These are phyloP conservation scores for Linum usitatissimum DNA, from an alignment of 345 rosid species.

Conservation along the genomic window DNA sequence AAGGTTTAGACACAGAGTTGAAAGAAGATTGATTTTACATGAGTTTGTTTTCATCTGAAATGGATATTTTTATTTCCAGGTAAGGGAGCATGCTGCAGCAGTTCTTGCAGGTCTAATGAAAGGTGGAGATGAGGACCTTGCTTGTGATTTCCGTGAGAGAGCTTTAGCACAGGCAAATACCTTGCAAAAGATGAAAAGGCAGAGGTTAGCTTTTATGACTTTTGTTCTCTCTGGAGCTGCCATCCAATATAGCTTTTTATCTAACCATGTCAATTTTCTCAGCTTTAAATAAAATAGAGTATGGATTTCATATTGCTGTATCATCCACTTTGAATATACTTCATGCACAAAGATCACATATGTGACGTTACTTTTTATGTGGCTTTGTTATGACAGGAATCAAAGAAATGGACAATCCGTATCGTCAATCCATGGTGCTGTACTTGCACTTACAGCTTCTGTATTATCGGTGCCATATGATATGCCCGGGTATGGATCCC, in stretches of 20 bases:
- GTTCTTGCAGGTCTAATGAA: conserved; percentile 94
- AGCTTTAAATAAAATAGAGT: too few relatives aligned
- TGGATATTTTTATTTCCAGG: conserved; percentile 32
- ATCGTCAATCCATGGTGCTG: conserved; percentile 78
- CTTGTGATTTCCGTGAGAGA: conserved; percentile 69
- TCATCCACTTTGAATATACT: neutral
- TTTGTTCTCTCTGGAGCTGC: neutral
- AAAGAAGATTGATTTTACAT: neutral
- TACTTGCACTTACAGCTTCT: conserved; percentile 92
- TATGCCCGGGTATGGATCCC: conserved; percentile 65
- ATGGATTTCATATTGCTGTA: neutral
- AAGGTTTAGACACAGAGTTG: neutral
- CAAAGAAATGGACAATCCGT: conserved; percentile 30
- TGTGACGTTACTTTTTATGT: neutral
- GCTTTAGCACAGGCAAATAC: conserved; percentile 65
- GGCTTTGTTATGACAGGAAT: conserved; percentile 31
- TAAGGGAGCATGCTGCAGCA: conserved; percentile 96
- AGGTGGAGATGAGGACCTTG: conserved; percentile 84
- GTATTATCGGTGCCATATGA: conserved; percentile 95
- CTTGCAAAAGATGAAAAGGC: conserved; percentile 48
- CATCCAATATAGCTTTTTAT: too few relatives aligned
- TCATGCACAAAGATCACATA: neutral
- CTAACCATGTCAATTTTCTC: too few relatives aligned
- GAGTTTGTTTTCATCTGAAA: neutral
- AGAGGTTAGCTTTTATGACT: conserved; percentile 31